Evolutionary conservation across 2,329 filamentous ascomycete species (phyloP).

Genomic region (Fusarium sp.): DNA sequence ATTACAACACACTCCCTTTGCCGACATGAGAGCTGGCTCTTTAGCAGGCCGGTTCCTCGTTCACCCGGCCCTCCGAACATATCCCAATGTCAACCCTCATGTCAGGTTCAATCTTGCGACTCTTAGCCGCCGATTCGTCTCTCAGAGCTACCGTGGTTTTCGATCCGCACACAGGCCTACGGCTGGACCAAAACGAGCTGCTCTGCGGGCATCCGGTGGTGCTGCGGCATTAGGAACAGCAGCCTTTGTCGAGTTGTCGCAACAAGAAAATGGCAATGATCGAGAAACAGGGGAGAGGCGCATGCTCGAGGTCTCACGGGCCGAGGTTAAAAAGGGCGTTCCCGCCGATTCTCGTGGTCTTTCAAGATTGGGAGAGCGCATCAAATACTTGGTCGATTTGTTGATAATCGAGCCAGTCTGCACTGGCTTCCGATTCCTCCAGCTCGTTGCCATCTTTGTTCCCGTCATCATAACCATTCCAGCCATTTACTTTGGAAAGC

Average conservation of each 20-base stretch:
- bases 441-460: constrained; percentile 88
- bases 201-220: constrained; percentile 56
- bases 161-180: constrained; percentile 45
- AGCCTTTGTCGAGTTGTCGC: constrained; percentile 67
- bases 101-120: constrained; percentile 16
- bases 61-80: constrained; percentile 51
- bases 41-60: constrained; percentile 58
- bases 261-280: constrained; percentile 61
- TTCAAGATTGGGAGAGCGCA: constrained; percentile 64
- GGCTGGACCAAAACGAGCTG: constrained; percentile 39
- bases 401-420: constrained; percentile 87
- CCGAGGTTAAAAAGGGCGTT: constrained; percentile 79
- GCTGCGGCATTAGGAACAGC: constrained; percentile 62
- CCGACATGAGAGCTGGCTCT: constrained; percentile 60
- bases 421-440: constrained; percentile 87
- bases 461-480: constrained; percentile 87
- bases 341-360: constrained; percentile 70
- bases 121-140: constrained; percentile 40
- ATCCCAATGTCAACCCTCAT: constrained; percentile 32
- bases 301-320: constrained; percentile 85
- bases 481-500: constrained; percentile 79
- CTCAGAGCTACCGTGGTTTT: constrained; percentile 41
- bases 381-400: constrained; percentile 75
- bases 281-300: constrained; percentile 79
- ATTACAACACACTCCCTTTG: constrained; percentile 30